phyloP scores from a whole-genome alignment of 2,329 filamentous ascomycete species.

The Neofusicoccum kwambonambiense region DNA sequence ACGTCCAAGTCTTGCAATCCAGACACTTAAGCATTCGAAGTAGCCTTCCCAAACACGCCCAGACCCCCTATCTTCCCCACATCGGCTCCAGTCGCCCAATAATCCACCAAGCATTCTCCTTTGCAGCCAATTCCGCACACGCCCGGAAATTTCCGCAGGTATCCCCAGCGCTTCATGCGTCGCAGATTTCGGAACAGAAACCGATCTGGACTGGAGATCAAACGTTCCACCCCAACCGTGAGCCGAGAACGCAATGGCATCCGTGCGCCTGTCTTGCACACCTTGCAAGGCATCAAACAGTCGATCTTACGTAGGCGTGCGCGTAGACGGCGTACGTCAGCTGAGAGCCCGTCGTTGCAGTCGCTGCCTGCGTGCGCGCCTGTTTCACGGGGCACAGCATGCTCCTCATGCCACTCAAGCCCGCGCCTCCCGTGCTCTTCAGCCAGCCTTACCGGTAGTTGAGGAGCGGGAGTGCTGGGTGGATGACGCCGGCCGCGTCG shows the following conservation, averaged over 20 bases:
- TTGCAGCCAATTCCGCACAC: too few species aligned
- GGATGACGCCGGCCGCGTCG: neutral
- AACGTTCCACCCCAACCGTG: too few species aligned
- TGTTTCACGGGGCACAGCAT: neutral
- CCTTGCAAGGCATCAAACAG: neutral
- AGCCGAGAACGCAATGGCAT: neutral
- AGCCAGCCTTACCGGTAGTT: neutral
- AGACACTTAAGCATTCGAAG: neutral
- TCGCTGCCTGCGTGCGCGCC: neutral
- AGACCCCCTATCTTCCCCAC: neutral
- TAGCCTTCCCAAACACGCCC: neutral
- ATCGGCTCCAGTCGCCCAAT: too few species aligned
- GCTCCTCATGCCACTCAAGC: neutral
- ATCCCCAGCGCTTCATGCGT: too few species aligned
- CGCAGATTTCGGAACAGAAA: too few species aligned
- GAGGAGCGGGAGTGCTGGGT: too few species aligned
- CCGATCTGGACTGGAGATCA: too few species aligned
- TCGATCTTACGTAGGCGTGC: constrained; percentile 5
- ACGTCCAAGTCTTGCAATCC: neutral
- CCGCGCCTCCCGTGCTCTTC: neutral
- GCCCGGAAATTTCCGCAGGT: too few species aligned
- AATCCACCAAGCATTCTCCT: too few species aligned
- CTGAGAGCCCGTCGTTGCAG: neutral
- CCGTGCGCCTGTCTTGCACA: neutral
- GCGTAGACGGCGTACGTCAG: constrained; percentile 3